phyloP scores from a whole-genome alignment of 2,329 filamentous ascomycete species.

The Venturia nashicola region DNA sequence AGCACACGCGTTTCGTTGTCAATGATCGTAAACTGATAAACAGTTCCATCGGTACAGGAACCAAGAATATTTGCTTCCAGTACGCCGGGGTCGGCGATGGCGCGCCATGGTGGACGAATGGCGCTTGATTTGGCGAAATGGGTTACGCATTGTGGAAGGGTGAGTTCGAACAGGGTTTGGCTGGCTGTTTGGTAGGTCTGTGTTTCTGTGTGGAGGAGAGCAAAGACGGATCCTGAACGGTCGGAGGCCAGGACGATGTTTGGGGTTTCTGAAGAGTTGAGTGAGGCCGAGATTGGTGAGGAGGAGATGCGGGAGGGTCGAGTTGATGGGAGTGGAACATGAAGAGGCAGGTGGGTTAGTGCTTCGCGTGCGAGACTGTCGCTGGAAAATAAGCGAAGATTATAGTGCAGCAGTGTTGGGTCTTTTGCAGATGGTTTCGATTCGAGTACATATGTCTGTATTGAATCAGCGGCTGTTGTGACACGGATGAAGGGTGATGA shows the following conservation, averaged over 20 bases:
- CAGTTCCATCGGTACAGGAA: conserved; percentile 38
- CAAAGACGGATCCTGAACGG: conserved; percentile 20
- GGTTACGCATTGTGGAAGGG: conserved; percentile 28
- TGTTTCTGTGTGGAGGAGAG: conserved; percentile 17
- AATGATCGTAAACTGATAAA: conserved; percentile 52
- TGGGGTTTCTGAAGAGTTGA: conserved; percentile 7
- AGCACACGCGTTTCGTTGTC: conserved; percentile 50
- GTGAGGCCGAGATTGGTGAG: neutral
- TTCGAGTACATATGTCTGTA: conserved; percentile 28
- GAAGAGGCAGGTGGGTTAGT: neutral
- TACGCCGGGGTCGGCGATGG: conserved; percentile 23
- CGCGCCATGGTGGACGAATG: conserved; percentile 25
- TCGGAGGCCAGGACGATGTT: conserved; percentile 21
- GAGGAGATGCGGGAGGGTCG: neutral
- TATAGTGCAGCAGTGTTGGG: conserved; percentile 18
- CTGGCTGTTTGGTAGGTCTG: conserved; percentile 17
- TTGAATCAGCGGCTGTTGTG: conserved; percentile 41
- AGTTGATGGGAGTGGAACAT: neutral
- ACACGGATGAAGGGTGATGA: conserved; percentile 37
- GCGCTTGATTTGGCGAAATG: conserved; percentile 37
- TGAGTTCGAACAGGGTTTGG: conserved; percentile 28
- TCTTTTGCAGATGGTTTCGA: conserved; percentile 18
- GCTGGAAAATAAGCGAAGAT: neutral
- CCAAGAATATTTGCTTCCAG: conserved; percentile 36
- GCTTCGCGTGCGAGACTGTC: conserved; percentile 3